phyloP scores from a whole-genome alignment of 2,329 filamentous ascomycete genomes.

The Trichophyton equinum region DNA sequence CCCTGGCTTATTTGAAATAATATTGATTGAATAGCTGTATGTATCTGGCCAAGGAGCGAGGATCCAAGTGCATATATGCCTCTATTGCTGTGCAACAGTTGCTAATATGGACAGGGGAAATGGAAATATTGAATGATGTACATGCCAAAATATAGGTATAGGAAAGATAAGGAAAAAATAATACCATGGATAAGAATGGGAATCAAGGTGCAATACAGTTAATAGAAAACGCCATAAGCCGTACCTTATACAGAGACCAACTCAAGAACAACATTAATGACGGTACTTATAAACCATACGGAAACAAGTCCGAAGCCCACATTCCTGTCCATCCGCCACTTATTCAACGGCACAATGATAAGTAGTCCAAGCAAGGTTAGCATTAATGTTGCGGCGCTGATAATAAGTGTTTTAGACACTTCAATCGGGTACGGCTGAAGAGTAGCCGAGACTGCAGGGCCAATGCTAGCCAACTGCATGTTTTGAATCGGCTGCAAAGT shows the following conservation, averaged over 20 bases:
- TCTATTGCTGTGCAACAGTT: too few species aligned
- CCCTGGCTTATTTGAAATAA: too few species aligned
- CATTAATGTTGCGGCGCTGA: slow-evolving; percentile 73
- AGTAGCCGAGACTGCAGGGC: slow-evolving; percentile 4
- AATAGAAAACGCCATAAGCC: neutral
- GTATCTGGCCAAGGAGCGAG: too few species aligned
- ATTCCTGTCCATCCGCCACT: slow-evolving; percentile 69
- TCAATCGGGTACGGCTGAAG: slow-evolving; percentile 62
- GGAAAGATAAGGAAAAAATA: neutral
- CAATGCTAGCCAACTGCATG: slow-evolving; percentile 55
- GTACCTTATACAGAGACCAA: slow-evolving; percentile 24
- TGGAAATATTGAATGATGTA: neutral
- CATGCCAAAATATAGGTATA: neutral
- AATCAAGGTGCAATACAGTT: neutral
- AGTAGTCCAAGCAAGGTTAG: slow-evolving; percentile 67
- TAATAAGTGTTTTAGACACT: slow-evolving; percentile 71
- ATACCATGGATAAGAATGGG: neutral
- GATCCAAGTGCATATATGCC: too few species aligned
- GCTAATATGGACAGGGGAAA: too few species aligned
- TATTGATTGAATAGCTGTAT: too few species aligned
- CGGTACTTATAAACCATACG: slow-evolving; percentile 69
- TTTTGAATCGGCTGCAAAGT: slow-evolving; percentile 68
- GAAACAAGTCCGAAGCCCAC: slow-evolving; percentile 71
- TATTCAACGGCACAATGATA: slow-evolving; percentile 68
- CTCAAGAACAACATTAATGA: slow-evolving; percentile 72